Base-by-base conservation (phyloP, 2,329 filamentous ascomycete genomes). In the Sporothrix variecibatus region DNA sequence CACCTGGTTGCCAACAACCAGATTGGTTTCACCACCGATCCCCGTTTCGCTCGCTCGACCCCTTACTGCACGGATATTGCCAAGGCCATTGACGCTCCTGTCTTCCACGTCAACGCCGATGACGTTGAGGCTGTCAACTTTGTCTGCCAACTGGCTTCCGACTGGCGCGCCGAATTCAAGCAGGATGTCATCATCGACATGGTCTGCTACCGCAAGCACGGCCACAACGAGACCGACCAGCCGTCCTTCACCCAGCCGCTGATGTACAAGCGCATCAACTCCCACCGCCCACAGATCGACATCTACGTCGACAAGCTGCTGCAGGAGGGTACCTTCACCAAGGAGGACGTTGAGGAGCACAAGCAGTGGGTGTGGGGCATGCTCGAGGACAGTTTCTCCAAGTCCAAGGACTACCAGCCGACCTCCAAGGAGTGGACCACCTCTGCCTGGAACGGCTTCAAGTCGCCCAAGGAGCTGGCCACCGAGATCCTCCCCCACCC, bases 281-380 rank as follows among this genome's bases (percentile, higher is more conserved):
- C 92, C 75, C 94, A 98, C 83, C 89, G 92, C 77, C 90, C 92
- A 64, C 93, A 96, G 82, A 91, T 99, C 75, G 92, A 97, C 81
- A 93, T 94, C 80, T 99, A 99, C 82, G 90, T 96, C 78, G 90
- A 97, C 81, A 93, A 97, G 87, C 91, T 99, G 72, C 87, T 98
- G 60, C 88, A 94, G 76, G 95, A 98, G 81, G 94, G 95, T 79
- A 97, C 93, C 72, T 99, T 99, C 86, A 97, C 94, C 78, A 95
- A 97, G 86, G 95, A 96, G 80, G 96, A 99, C 81, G 92, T 99
- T 75, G 95, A 99, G 75, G 96, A 99, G 87, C 96, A 99, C 88
- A 97, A 97, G 89, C 93, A 97, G 83, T 99, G 96, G 96, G 96
- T 98, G 75, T 99, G 95, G 96, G 93, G 93, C 76, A 98, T 98